Evolutionary conservation across 2,329 filamentous ascomycete species (phyloP).

Genomic region (Xylaria sp.): DNA sequence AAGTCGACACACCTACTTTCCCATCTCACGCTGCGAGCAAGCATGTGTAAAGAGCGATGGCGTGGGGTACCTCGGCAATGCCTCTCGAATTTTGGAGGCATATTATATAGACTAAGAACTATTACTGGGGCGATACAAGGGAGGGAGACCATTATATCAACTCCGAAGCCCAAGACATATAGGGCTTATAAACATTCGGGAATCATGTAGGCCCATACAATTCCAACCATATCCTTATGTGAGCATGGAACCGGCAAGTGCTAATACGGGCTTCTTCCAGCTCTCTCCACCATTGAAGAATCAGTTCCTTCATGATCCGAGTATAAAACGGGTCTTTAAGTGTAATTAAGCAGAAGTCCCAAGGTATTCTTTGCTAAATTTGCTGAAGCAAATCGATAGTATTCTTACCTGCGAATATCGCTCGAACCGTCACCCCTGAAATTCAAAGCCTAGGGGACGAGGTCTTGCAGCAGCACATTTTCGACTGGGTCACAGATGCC

Average conservation of each 20-base stretch:
- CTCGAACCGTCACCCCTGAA: slow-evolving; percentile 55
- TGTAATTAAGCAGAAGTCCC: slow-evolving; percentile 28
- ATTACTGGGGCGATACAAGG: slow-evolving; percentile 15
- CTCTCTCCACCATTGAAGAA: slow-evolving; percentile 36
- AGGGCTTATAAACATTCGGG: slow-evolving; percentile 36
- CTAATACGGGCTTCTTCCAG: slow-evolving; percentile 41
- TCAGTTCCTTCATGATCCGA: slow-evolving; percentile 40
- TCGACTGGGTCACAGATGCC: slow-evolving; percentile 69
- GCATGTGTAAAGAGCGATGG: slow-evolving; percentile 23
- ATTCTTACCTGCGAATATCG: slow-evolving; percentile 58
- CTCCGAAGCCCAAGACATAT: background rate
- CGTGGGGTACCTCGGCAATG: slow-evolving; percentile 34
- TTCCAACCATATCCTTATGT: slow-evolving; percentile 41
- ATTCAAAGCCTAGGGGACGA: slow-evolving; percentile 61
- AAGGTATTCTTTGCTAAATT: background rate
- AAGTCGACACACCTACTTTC: slow-evolving; percentile 15
- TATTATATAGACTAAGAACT: slow-evolving; percentile 9
- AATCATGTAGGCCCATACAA: slow-evolving; percentile 48
- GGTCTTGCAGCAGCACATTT: slow-evolving; percentile 64
- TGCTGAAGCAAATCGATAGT: slow-evolving; percentile 50
- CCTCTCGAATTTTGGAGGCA: background rate
- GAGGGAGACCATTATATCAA: background rate
- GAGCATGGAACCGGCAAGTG: slow-evolving; percentile 48
- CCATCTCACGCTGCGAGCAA: background rate
- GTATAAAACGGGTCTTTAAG: slow-evolving; percentile 37